phyloP scores from a whole-genome alignment of 345 rosid genomes.

The Balakata baccata region DNA sequence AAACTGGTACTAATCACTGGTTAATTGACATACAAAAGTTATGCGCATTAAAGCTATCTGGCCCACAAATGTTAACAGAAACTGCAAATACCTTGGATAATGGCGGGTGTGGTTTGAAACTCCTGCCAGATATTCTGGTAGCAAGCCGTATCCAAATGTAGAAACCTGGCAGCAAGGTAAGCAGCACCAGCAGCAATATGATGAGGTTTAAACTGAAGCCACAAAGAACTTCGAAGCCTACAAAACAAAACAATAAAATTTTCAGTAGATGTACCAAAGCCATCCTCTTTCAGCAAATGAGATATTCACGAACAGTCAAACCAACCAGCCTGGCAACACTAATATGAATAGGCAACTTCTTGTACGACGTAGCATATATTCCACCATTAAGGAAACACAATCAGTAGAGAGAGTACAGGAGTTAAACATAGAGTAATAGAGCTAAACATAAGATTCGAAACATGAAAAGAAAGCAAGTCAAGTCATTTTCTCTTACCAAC shows the following conservation, averaged over 20 bases:
- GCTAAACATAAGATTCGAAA: conserved; percentile 18
- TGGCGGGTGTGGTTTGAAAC: conserved; percentile 57
- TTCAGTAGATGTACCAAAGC: not conserved
- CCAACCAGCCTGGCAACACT: conserved; percentile 23
- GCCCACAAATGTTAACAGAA: not conserved
- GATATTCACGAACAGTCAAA: conserved; percentile 18
- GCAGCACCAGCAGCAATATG: conserved; percentile 88
- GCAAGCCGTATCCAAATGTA: conserved; percentile 50
- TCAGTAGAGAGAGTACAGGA: conserved; percentile 21
- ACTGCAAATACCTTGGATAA: conserved; percentile 51
- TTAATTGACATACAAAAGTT: too few species aligned
- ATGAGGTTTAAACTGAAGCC: conserved; percentile 80
- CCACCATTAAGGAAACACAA: conserved; percentile 21
- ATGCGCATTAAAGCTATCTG: not conserved
- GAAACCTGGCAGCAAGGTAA: conserved; percentile 60
- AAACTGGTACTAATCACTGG: too few species aligned
- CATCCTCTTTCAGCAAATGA: conserved; percentile 6
- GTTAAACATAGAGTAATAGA: conserved; percentile 6
- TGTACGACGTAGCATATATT: conserved; percentile 25
- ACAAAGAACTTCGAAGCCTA: conserved; percentile 77
- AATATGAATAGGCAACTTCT: conserved; percentile 24
- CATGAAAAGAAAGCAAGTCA: conserved; percentile 28
- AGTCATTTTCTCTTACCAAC: conserved; percentile 70
- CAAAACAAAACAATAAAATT: conserved; percentile 25
- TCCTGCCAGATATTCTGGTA: conserved; percentile 65